Evolutionary conservation across 768 basidiomycete species (phyloP).

Genomic region (Mycena albidolilacea): DNA sequence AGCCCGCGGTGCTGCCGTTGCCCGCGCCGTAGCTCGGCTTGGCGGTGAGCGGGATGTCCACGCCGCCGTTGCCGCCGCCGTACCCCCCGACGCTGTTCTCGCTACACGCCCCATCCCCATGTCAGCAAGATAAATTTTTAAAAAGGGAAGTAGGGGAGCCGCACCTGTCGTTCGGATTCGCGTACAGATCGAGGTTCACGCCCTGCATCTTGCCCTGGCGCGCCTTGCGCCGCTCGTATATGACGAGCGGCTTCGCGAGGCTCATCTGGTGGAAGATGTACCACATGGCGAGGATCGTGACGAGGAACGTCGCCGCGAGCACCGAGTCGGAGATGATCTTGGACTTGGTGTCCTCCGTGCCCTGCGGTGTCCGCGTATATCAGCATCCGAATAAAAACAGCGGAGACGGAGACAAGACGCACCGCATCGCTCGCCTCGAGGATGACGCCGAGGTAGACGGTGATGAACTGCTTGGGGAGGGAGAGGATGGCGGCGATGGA

Average conservation of each 20-base stretch:
- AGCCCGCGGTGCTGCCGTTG: neutral
- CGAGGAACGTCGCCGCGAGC: conserved; percentile 74
- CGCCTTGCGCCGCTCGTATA: conserved; percentile 79
- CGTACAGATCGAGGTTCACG: conserved; percentile 13
- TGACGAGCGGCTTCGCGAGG: conserved; percentile 74
- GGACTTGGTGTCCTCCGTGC: conserved; percentile 60
- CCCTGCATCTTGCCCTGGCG: conserved; percentile 56
- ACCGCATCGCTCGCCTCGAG: conserved; percentile 64
- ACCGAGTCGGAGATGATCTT: conserved; percentile 80
- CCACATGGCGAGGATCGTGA: conserved; percentile 87
- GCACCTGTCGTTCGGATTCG: conserved; percentile 30
- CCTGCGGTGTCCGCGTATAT: conserved; percentile 23
- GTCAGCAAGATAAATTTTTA: no score
- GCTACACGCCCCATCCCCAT: conserved; percentile 9
- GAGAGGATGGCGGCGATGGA: conserved; percentile 85
- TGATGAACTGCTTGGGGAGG: conserved; percentile 92
- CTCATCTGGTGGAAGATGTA: conserved; percentile 85
- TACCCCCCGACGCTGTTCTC: conserved; percentile 22
- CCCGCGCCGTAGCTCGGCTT: neutral
- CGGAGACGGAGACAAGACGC: neutral
- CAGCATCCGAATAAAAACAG: neutral
- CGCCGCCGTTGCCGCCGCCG: neutral
- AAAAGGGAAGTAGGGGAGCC: no score
- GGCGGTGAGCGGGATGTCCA: conserved; percentile 39
- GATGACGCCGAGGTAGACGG: conserved; percentile 91